Conservation (phyloP, 2,329 filamentous ascomycete genomes). For the Fragosphaeria purpurea region DNA sequence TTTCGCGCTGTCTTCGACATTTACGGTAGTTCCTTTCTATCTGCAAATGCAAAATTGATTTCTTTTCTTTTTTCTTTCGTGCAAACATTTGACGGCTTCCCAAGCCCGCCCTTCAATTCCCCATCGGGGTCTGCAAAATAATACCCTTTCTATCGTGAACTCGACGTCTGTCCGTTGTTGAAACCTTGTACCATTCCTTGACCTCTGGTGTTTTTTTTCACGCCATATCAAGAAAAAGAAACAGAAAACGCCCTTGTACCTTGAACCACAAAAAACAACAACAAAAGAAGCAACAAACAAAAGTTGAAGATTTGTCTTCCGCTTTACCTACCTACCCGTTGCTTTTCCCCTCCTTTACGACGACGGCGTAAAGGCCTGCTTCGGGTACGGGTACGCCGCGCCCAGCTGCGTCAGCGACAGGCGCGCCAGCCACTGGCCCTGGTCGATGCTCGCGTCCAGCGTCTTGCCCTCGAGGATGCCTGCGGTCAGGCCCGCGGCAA, state of each 20-base stretch:
- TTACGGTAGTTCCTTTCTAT: not conserved
- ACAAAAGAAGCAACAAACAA: too few species aligned
- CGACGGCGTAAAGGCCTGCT: slow-evolving; percentile 58
- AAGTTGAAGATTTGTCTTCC: too few species aligned
- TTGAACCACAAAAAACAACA: too few species aligned
- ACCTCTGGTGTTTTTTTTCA: slow-evolving; percentile 1
- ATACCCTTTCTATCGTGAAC: slow-evolving; percentile 2
- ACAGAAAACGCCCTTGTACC: not conserved
- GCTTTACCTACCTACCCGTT: not conserved
- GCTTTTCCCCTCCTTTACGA: slow-evolving; percentile 7
- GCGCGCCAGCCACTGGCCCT: slow-evolving; percentile 93
- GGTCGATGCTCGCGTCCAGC: slow-evolving; percentile 70
- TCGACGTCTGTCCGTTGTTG: slow-evolving; percentile 18
- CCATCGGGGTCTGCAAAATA: slow-evolving; percentile 4
- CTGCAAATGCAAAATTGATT: not conserved
- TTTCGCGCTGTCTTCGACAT: too few species aligned
- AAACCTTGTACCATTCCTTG: slow-evolving; percentile 16
- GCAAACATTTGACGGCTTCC: too few species aligned
- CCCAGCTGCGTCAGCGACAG: slow-evolving; percentile 92
- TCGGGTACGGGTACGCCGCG: slow-evolving; percentile 83
- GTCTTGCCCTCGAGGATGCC: slow-evolving; percentile 78
- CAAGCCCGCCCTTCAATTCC: too few species aligned
- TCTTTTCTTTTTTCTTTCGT: too few species aligned
- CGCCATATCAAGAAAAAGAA: not conserved
- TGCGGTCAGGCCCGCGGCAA: slow-evolving; percentile 87